Conservation (phyloP, 129 eudicot genomes). For the Mikania micrantha region DNA sequence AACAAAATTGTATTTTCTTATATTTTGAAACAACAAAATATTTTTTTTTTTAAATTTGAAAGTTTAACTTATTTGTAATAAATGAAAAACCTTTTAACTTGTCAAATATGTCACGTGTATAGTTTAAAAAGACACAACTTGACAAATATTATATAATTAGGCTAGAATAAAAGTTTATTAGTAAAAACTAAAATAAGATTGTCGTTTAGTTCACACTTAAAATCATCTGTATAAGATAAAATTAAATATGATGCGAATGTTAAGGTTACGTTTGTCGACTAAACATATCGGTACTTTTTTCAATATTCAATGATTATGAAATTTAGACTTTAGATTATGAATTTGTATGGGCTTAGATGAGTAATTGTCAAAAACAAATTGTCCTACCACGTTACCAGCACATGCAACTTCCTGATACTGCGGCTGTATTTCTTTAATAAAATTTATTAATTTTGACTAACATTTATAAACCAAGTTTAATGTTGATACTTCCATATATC, state of each 20-base stretch:
- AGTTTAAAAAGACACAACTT: too few species aligned
- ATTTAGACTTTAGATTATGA: constrained; percentile 16
- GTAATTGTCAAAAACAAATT: constrained; percentile 23
- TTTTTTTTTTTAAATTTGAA: too few species aligned
- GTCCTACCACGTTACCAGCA: constrained; percentile 49
- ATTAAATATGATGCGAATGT: constrained; percentile 10
- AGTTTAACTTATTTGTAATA: too few species aligned
- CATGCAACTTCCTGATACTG: constrained; percentile 29
- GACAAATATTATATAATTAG: too few species aligned
- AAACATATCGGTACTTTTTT: neutral
- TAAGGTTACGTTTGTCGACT: constrained; percentile 27
- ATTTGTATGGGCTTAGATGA: neutral
- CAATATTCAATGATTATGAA: constrained; percentile 26
- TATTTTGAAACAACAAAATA: too few species aligned
- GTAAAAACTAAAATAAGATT: too few species aligned
- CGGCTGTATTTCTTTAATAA: constrained; percentile 17
- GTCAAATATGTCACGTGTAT: too few species aligned
- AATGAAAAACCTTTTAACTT: too few species aligned
- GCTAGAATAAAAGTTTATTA: too few species aligned
- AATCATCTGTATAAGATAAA: neutral
- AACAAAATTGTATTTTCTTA: too few species aligned
- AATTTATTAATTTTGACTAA: neutral
- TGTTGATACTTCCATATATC: neutral
- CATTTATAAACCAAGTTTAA: neutral
- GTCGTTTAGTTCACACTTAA: constrained; percentile 18